phyloP scores from a whole-genome alignment of 192 early-diverging fungal species.

The Coemansia sp. region DNA sequence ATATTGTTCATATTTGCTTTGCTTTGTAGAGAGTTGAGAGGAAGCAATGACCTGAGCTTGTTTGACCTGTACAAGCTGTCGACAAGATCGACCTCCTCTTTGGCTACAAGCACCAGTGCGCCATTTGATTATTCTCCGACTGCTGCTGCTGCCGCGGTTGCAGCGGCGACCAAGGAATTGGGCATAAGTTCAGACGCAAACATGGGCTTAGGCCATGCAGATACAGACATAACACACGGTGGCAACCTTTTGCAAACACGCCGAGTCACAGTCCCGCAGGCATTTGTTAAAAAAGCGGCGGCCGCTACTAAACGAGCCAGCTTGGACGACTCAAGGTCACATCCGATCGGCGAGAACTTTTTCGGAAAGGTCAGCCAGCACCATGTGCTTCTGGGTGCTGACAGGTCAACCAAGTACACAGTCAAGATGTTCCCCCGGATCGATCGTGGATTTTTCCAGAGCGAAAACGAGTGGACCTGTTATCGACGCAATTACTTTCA shows the following conservation, averaged over 20 bases:
- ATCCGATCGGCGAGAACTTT: slow-evolving; percentile 55
- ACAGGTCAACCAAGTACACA: slow-evolving; percentile 60
- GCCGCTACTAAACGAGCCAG: slow-evolving; percentile 32
- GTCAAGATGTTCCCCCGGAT: slow-evolving; percentile 75
- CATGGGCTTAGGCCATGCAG: not conserved
- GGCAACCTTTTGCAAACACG: slow-evolving; percentile 25
- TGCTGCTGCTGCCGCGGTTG: not conserved
- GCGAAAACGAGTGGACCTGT: slow-evolving; percentile 89
- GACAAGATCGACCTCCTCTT: not conserved
- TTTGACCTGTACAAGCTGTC: slow-evolving; percentile 5
- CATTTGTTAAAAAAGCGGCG: slow-evolving; percentile 3
- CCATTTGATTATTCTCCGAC: not conserved
- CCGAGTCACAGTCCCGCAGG: slow-evolving; percentile 42
- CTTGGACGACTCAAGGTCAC: slow-evolving; percentile 10
- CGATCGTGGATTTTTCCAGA: slow-evolving; percentile 91
- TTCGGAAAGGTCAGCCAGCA: slow-evolving; percentile 70
- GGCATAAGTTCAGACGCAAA: not conserved
- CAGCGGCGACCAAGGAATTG: not conserved
- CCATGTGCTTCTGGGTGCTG: slow-evolving; percentile 67
- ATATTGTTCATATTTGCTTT: not conserved
- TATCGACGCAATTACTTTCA: slow-evolving; percentile 96
- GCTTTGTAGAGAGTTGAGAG: not conserved
- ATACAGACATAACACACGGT: not conserved
- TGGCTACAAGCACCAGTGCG: not conserved
- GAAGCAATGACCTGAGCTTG: slow-evolving; percentile 1